Base-by-base conservation (phyloP, 2,329 filamentous ascomycete genomes). In the Knoxdaviesia capensis region DNA sequence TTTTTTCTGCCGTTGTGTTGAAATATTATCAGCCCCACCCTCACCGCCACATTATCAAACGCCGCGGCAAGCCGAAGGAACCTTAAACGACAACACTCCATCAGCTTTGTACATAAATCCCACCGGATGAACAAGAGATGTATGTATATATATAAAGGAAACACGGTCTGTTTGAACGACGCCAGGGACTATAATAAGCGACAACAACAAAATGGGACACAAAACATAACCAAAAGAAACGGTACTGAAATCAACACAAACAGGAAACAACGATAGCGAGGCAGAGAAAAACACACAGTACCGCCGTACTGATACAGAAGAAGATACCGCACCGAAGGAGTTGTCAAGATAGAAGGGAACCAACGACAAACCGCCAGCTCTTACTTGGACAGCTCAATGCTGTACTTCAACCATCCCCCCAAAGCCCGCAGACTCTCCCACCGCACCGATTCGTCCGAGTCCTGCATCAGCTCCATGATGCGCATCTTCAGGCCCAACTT, bases 401-500 rank as follows among this genome's bases (percentile, higher is more conserved):
- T 75, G 52, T 75, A 76, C 64, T 74, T 74, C 52, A 76, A 57
- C 71, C 71, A 76, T 11, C 69, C 68, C 20, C 71, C 71, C 36
- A 94, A 74, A 10, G 87, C 86, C 52, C 80, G 75, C 62, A 94
- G 62, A 59, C 83, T 90, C 66, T 94, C 87, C 85, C 86, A 94
- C 54, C 87, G 70, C 39, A 94, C 84, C 45, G 75, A 78, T 64
- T 94, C 86, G 53, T 94, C 85, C 45, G 76, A 69, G 54, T 92
- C 84, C 52, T 75, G 77, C 87, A 94, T 94, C 53, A 94, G 66
- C 62, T 86, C 82, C 86, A 94, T 93, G 46, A 94, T 79, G 49
- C 84, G 71, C 11, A 73, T 74, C 71, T 94, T 94, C 48, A 94
- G 60, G 0, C 85, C 85, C 37, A 86, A 59, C 62, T 78, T 86